These are phyloP conservation scores for Rhizopogon vulgaris DNA, from an alignment of 768 basidiomycete species.

Conservation along the genomic window DNA sequence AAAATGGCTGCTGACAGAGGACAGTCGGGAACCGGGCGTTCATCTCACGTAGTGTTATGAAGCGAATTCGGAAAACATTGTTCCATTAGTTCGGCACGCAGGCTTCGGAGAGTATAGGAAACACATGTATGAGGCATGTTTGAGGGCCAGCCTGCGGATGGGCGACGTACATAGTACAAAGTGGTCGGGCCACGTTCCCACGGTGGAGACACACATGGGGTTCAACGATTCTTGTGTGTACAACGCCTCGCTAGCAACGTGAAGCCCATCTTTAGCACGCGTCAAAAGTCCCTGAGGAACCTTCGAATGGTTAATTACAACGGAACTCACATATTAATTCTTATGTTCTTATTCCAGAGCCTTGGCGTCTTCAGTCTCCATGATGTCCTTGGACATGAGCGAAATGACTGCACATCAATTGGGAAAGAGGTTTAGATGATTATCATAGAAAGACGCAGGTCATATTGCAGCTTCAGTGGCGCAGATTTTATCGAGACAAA, in stretches of 20 bases:
- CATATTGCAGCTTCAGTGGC: constrained; percentile 4
- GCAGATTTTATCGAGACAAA: constrained; percentile 2
- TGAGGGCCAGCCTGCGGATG: constrained; percentile 3
- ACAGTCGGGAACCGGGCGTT: constrained; percentile 11
- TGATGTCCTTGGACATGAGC: not conserved
- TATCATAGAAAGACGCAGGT: constrained; percentile 8
- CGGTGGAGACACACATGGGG: constrained; percentile 6
- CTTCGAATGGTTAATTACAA: not conserved
- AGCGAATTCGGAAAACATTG: constrained; percentile 15
- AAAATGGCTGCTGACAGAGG: constrained; percentile 8
- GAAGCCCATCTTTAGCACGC: not conserved
- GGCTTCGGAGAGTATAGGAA: constrained; percentile 8
- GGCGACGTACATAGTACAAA: constrained; percentile 10
- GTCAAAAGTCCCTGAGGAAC: constrained; percentile 3
- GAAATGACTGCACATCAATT: constrained; percentile 1
- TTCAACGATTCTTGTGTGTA: not conserved
- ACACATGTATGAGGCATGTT: constrained; percentile 16
- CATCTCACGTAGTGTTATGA: constrained; percentile 12
- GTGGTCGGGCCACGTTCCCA: constrained; percentile 12
- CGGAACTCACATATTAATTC: constrained; percentile 1
- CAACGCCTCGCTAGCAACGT: constrained; percentile 7
- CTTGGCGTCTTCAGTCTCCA: constrained; percentile 4
- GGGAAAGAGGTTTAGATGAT: constrained; percentile 3
- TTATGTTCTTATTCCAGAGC: constrained; percentile 9
- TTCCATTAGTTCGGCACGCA: constrained; percentile 11